Evolutionary conservation across 192 early-diverging fungal species (phyloP).

Genomic region (Backusella liffmaniae): DNA sequence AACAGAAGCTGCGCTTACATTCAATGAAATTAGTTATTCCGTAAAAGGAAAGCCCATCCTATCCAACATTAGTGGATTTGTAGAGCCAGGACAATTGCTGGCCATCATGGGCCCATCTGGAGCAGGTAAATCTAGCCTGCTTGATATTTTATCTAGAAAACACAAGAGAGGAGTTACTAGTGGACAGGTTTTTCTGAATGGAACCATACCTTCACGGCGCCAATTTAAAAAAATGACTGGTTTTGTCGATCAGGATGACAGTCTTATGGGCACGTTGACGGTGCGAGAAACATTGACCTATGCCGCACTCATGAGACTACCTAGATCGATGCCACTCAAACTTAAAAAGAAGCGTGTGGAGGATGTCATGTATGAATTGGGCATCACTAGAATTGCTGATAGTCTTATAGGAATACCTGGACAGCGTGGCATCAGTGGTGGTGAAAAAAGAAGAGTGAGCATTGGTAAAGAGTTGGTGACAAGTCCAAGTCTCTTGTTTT

Average conservation of each 20-base stretch:
- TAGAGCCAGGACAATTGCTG: conserved; percentile 70
- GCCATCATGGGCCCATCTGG: conserved; percentile 94
- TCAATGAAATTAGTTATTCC: conserved; percentile 22
- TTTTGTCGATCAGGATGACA: conserved; percentile 93
- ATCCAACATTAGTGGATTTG: conserved; percentile 67
- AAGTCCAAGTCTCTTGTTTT: conserved; percentile 69
- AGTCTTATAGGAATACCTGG: conserved; percentile 47
- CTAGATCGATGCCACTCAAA: conserved; percentile 47
- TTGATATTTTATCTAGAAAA: conserved; percentile 42
- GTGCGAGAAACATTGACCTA: conserved; percentile 88
- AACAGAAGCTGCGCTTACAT: conserved; percentile 8
- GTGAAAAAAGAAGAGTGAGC: conserved; percentile 78
- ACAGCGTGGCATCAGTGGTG: conserved; percentile 72
- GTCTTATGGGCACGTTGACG: conserved; percentile 80
- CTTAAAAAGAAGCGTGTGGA: conserved; percentile 49
- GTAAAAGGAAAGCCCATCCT: conserved; percentile 62
- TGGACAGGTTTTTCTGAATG: conserved; percentile 51
- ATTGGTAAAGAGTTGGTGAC: conserved; percentile 85
- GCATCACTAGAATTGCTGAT: conserved; percentile 56
- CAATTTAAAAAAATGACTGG: conserved; percentile 57
- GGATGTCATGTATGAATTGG: conserved; percentile 54
- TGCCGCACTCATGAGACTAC: conserved; percentile 71
- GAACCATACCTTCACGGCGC: conserved; percentile 38
- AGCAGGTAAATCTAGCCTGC: conserved; percentile 88
- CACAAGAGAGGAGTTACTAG: conserved; percentile 27